Evolutionary conservation across 176 grass and related monocot genomes (phyloP), one percentile per base, ranked within the genome.

Genomic region (Alopecurus myosuroides): DNA sequence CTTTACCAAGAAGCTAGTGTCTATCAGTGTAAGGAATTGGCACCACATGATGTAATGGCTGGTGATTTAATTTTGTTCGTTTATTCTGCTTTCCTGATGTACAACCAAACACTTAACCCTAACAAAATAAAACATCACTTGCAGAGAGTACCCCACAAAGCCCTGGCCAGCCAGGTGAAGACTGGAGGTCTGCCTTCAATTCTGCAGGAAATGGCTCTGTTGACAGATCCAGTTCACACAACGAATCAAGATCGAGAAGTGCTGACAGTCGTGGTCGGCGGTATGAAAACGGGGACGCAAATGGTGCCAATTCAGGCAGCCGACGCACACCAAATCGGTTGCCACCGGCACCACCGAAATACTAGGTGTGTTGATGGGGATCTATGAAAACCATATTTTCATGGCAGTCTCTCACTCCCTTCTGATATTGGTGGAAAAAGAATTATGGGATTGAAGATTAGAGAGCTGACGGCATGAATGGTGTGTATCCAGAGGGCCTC

Each of bases 171-270:
- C 69, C 93, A 15, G 88, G 97, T 85, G 91, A 98, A 70, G 97
- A 98, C 60, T 98, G 97, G 97, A 95, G 88, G 49, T 95, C 97
- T 55, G 97, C 97, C 40, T 98, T 98, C 25, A 86, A 74, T 84
- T 79, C 93, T 81, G 70, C 88, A 76, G 31, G 87, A 88, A 94
- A 94, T 88, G 93, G 90, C 29, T 77, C 86, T 78, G 78, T 77
- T 70, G 78, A 89, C 12, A 56, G 64, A 44, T 82, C 92, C 45
- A 86, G 81, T 58, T 87, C 92, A 42, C 85, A 80, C 19, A 87
- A 64, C 11, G 91, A 92, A 76, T 88, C 95, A 22, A 98, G 95
- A 81, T 98, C 95, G 50, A 89, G 56, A 85, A 98, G 92, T 87
- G 87, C 87, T 48, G 86, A 94, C 48, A 81, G 93, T 53, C 87